Conservation (phyloP, 176 grass and related monocot genomes). For the Rhynchospora breviuscula region DNA sequence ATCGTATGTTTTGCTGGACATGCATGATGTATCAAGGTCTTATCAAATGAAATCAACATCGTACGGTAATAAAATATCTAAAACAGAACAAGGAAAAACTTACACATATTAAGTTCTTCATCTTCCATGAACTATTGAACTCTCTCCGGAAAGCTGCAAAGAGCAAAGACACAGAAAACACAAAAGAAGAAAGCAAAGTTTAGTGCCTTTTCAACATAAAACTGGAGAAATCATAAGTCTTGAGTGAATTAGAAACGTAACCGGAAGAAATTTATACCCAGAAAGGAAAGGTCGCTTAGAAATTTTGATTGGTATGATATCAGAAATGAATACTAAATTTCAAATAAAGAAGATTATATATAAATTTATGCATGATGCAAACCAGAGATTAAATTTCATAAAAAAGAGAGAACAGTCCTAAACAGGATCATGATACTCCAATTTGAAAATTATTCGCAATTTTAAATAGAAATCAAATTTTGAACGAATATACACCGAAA, state of each 20-base stretch:
- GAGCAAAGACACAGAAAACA: neutral
- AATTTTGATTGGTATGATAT: neutral
- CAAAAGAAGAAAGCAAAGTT: slow-evolving; percentile 13
- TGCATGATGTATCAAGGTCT: neutral
- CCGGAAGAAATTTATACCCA: neutral
- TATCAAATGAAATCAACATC: neutral
- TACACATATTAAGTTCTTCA: slow-evolving; percentile 26
- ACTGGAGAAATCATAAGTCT: neutral
- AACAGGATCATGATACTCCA: slow-evolving; percentile 14
- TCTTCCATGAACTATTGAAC: slow-evolving; percentile 21
- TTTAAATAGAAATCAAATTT: neutral
- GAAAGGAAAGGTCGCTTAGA: neutral
- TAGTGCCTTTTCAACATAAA: neutral
- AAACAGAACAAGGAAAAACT: slow-evolving; percentile 16
- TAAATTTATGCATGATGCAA: neutral
- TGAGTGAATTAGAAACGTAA: neutral
- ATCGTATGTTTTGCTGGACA: neutral
- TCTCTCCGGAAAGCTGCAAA: slow-evolving; percentile 13
- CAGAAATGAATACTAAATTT: neutral
- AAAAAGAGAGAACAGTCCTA: neutral
- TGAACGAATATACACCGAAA: neutral
- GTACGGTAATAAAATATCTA: neutral
- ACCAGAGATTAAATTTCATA: neutral
- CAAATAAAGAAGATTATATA: neutral
- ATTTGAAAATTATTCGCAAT: neutral